Evolutionary conservation across 2,329 filamentous ascomycete genomes (phyloP).

Genomic region (Penicillium glabrum): DNA sequence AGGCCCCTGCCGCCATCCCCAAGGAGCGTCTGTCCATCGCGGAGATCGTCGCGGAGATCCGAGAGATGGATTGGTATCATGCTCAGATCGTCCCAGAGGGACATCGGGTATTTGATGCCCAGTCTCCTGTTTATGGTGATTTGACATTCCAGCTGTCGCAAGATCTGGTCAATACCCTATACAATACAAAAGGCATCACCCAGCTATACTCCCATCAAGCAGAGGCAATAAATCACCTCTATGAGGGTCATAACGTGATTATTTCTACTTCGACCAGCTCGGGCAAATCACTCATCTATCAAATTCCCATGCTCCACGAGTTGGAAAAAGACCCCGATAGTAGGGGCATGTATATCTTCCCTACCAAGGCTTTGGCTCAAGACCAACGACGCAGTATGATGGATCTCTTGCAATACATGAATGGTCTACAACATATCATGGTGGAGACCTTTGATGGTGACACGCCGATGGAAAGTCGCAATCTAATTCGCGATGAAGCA

Average conservation of each 20-base stretch:
- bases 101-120: constrained; percentile 84
- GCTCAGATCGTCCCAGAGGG: constrained; percentile 92
- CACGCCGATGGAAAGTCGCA: constrained; percentile 77
- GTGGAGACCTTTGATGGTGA: constrained; percentile 97
- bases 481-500: constrained; percentile 79
- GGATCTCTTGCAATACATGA: constrained; percentile 79
- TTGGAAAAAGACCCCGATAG: constrained; percentile 75
- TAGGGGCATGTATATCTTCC: constrained; percentile 95
- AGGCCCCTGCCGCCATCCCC: constrained; percentile 71
- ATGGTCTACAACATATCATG: constrained; percentile 69
- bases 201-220: constrained; percentile 89
- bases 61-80: constrained; percentile 80
- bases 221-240: constrained; percentile 85
- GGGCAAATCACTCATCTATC: constrained; percentile 97
- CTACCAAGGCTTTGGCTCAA: constrained; percentile 93
- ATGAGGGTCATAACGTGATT: constrained; percentile 82
- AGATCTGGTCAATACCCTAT: constrained; percentile 89
- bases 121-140: constrained; percentile 77
- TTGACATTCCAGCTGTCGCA: constrained; percentile 86
- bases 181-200: constrained; percentile 85
- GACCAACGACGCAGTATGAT: constrained; percentile 88
- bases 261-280: constrained; percentile 94
- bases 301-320: constrained; percentile 85
- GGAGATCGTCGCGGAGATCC: constrained; percentile 83
- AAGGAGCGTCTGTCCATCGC: constrained; percentile 75